phyloP scores from a whole-genome alignment of 1,284 basidiomycete species.

The Macrocybe sp. region DNA sequence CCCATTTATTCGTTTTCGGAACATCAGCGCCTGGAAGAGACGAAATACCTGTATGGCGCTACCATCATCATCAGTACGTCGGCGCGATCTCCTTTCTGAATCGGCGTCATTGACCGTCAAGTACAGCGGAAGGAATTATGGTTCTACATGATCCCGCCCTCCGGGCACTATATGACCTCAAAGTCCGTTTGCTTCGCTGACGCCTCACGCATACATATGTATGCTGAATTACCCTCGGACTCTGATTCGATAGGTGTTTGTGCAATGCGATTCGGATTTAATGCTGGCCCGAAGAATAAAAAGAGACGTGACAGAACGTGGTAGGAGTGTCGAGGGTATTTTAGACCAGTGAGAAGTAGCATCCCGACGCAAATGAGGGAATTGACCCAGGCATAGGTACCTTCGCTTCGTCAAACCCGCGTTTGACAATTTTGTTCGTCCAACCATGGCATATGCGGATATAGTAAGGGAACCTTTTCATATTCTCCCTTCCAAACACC shows the following conservation, averaged over 20 bases:
- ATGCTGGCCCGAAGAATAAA: constrained; percentile 94
- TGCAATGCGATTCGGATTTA: constrained; percentile 91
- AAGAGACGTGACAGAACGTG: constrained; percentile 86
- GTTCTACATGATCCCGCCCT: constrained; percentile 78
- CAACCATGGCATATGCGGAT: constrained; percentile 83
- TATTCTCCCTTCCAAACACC: background rate
- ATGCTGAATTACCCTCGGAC: background rate
- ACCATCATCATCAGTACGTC: constrained; percentile 83
- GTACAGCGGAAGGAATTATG: constrained; percentile 86
- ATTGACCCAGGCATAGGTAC: constrained; percentile 45
- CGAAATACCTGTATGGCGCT: constrained; percentile 92
- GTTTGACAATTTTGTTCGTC: constrained; percentile 93
- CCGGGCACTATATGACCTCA: constrained; percentile 86
- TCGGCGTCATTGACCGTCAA: constrained; percentile 3
- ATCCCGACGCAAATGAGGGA: background rate
- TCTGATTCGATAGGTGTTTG: constrained; percentile 52
- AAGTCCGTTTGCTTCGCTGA: constrained; percentile 41
- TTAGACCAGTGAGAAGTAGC: constrained; percentile 70
- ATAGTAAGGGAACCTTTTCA: constrained; percentile 49
- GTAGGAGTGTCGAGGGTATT: constrained; percentile 81
- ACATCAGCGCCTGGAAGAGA: constrained; percentile 85
- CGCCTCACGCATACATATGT: too few species aligned
- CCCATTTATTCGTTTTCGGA: constrained; percentile 92
- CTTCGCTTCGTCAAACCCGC: constrained; percentile 91
- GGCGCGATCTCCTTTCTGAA: background rate